These are phyloP conservation scores for Acanthamoeba castellanii DNA, from an alignment of 208 protist genomes.

Conservation along the genomic window DNA sequence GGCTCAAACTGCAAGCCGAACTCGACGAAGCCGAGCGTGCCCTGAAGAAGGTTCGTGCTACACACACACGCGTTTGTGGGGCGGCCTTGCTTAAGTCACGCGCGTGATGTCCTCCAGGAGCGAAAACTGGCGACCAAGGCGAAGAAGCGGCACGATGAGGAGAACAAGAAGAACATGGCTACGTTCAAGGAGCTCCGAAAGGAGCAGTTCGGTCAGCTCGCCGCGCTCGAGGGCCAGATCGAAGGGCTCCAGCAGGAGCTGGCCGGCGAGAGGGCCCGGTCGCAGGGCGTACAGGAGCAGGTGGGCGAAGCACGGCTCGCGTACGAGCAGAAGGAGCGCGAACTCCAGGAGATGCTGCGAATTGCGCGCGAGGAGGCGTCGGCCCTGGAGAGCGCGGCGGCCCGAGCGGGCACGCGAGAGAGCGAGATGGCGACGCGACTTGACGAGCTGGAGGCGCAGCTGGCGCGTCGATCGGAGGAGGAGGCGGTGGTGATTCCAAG, in stretches of 20 bases:
- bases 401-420: neutral
- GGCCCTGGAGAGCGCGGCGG: neutral
- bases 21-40: neutral
- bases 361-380: neutral
- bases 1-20: neutral
- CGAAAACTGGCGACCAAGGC: neutral
- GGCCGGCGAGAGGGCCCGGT: neutral
- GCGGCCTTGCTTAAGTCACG: neutral
- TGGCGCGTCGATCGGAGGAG: neutral
- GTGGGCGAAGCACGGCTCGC: neutral
- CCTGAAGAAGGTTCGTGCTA: neutral
- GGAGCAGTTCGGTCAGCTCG: conserved; percentile 7
- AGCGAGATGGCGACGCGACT: neutral
- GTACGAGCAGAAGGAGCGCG: neutral
- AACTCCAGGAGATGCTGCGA: neutral
- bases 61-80: neutral
- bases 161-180: conserved; percentile 39
- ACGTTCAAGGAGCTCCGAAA: neutral
- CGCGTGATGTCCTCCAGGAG: neutral
- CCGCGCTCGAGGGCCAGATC: neutral
- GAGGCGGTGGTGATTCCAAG: neutral
- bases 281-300: neutral
- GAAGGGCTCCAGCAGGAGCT: conserved; percentile 7
- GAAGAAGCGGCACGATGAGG: conserved; percentile 32
- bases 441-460: neutral